Evolutionary conservation across 176 grass and related monocot species (phyloP).

Genomic region (Hordeum marinum): DNA sequence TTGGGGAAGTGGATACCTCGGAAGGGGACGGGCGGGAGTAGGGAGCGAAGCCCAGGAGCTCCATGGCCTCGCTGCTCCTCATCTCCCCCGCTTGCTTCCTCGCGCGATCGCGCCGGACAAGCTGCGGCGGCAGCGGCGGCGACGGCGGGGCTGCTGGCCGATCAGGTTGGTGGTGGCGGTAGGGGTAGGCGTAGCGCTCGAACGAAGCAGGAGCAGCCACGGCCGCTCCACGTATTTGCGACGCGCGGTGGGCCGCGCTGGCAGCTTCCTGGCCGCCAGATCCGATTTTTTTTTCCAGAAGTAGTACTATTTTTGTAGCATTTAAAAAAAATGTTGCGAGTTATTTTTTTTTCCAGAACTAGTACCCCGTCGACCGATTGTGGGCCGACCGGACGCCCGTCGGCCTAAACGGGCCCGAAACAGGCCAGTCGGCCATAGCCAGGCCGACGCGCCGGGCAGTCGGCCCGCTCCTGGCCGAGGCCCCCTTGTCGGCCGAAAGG

Average conservation of each 20-base stretch:
- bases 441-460: too few species aligned
- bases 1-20: conserved; percentile 34
- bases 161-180: conserved; percentile 11
- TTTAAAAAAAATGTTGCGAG: too few species aligned
- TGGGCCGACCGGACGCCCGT: too few species aligned
- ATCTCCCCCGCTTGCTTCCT: conserved; percentile 17
- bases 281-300: too few species aligned
- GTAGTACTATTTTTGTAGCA: too few species aligned
- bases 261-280: not conserved
- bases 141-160: not conserved
- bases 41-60: conserved; percentile 60
- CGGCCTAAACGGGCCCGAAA: too few species aligned
- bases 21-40: conserved; percentile 47
- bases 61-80: conserved; percentile 62
- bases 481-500: too few species aligned
- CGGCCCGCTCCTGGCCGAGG: too few species aligned
- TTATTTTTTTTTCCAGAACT: too few species aligned
- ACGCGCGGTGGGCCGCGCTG: not conserved
- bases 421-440: too few species aligned
- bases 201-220: conserved; percentile 1
- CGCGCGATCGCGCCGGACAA: not conserved
- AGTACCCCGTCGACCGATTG: too few species aligned
- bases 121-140: not conserved
- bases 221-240: conserved; percentile 8
- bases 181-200: not conserved